These are phyloP conservation scores for Sesbania bispinosa DNA, from an alignment of 306 rosid species.

Conservation along the genomic window DNA sequence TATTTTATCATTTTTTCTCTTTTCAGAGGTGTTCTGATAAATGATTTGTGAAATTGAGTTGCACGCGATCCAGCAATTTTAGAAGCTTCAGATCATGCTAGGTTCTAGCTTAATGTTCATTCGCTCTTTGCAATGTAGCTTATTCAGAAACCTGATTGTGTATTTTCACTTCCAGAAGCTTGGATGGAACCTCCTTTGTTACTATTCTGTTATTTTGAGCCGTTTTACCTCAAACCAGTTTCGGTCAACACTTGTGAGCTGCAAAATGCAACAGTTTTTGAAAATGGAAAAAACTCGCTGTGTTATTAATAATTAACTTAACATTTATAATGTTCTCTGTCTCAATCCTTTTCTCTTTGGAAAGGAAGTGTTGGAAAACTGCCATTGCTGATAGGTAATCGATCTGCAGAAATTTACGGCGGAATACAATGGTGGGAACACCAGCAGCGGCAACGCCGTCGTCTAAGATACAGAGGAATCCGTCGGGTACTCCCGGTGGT, in stretches of 20 bases:
- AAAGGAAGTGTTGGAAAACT: not conserved
- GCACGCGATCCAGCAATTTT: not conserved
- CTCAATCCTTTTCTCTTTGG: not conserved
- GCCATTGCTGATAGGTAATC: not conserved
- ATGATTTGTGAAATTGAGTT: too few relatives aligned
- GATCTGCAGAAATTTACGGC: conserved; percentile 12
- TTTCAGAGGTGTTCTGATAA: too few relatives aligned
- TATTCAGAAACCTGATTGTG: conserved; percentile 6
- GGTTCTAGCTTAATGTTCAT: conserved; percentile 4
- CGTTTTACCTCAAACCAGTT: not conserved
- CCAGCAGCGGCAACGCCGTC: conserved; percentile 60
- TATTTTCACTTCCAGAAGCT: not conserved
- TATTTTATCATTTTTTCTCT: not conserved
- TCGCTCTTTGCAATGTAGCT: not conserved
- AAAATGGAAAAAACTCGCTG: not conserved
- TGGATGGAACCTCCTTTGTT: not conserved
- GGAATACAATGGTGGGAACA: conserved; percentile 58
- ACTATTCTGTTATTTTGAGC: not conserved
- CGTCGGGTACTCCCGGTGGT: conserved; percentile 62
- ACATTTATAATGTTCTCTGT: conserved; percentile 7
- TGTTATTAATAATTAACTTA: too few relatives aligned
- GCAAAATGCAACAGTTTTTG: not conserved
- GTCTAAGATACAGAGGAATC: conserved; percentile 52
- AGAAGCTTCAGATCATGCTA: conserved; percentile 13
- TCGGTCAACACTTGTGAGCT: conserved; percentile 5